Conservation (phyloP, 176 grass and related monocot genomes). For the Microstegium vimineum region DNA sequence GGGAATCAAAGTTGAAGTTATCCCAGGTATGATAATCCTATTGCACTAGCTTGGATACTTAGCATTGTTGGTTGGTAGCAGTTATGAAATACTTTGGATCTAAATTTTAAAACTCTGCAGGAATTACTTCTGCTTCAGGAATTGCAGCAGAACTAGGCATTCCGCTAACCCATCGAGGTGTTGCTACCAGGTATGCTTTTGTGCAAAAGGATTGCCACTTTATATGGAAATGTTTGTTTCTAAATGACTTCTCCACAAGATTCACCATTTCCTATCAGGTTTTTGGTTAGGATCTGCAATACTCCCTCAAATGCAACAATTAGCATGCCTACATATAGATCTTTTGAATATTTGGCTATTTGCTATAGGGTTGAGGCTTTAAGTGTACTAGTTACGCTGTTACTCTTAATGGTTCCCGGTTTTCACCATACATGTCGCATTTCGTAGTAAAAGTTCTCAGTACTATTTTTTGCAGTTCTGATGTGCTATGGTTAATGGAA, state of each 20-base stretch:
- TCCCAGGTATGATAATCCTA: slow-evolving; percentile 56
- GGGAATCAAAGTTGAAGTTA: slow-evolving; percentile 93
- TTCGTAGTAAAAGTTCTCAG: neutral
- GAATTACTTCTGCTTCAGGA: slow-evolving; percentile 96
- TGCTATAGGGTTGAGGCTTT: neutral
- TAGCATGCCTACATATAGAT: neutral
- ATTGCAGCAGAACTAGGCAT: slow-evolving; percentile 96
- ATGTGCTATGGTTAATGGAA: neutral
- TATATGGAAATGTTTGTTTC: neutral
- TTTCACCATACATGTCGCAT: slow-evolving; percentile 10
- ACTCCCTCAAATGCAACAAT: neutral
- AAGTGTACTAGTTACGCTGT: neutral
- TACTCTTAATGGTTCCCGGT: neutral
- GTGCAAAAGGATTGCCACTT: neutral
- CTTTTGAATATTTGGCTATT: neutral
- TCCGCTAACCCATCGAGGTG: slow-evolving; percentile 86
- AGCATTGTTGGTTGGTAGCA: neutral
- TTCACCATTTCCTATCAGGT: neutral
- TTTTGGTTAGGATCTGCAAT: neutral
- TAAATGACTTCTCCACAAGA: neutral
- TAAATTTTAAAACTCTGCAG: slow-evolving; percentile 30
- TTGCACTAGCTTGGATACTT: neutral
- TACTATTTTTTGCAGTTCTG: neutral
- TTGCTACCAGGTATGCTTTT: slow-evolving; percentile 69
- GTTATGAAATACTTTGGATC: neutral